Percentiles rank a stretch among this genome's conserved stretches.
These are phyloP conservation scores for Pittosporum tobira DNA, from an alignment of 129 eudicot species.

Conservation along the genomic window DNA sequence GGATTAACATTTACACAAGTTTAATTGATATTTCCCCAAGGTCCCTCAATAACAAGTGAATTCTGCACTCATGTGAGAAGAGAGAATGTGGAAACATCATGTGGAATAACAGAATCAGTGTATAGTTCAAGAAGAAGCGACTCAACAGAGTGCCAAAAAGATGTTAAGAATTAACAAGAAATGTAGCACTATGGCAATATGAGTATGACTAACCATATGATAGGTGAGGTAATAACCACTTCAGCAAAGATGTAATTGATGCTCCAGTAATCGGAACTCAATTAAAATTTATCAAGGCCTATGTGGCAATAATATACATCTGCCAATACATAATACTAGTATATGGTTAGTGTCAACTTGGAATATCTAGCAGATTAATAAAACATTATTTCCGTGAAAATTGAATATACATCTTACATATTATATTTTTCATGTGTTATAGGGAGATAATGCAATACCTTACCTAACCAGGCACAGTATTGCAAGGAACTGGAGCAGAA, in stretches of 20 bases:
- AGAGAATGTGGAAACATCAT: too few relatives aligned
- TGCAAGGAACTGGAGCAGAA: slow-evolving; percentile 7
- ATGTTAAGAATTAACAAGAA: too few relatives aligned
- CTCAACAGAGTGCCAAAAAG: background rate
- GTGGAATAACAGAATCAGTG: too few relatives aligned
- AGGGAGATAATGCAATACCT: slow-evolving; percentile 12
- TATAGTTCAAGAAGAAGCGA: too few relatives aligned
- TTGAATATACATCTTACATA: background rate
- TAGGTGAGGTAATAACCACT: background rate
- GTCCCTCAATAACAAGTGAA: too few relatives aligned
- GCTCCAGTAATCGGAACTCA: background rate
- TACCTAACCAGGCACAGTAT: slow-evolving; percentile 1
- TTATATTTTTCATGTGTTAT: background rate
- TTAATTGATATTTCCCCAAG: too few relatives aligned
- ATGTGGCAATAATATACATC: background rate
- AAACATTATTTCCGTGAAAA: background rate
- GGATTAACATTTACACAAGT: too few relatives aligned
- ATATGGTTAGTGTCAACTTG: background rate
- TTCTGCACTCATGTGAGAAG: too few relatives aligned
- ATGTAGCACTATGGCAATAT: background rate
- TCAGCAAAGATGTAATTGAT: background rate
- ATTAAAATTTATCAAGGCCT: background rate
- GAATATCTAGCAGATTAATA: background rate
- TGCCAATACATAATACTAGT: background rate
- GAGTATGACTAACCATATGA: slow-evolving; percentile 1